These are phyloP conservation scores for Lichtheimia ornata DNA, from an alignment of 371 early-diverging fungal genomes.

Conservation along the genomic window DNA sequence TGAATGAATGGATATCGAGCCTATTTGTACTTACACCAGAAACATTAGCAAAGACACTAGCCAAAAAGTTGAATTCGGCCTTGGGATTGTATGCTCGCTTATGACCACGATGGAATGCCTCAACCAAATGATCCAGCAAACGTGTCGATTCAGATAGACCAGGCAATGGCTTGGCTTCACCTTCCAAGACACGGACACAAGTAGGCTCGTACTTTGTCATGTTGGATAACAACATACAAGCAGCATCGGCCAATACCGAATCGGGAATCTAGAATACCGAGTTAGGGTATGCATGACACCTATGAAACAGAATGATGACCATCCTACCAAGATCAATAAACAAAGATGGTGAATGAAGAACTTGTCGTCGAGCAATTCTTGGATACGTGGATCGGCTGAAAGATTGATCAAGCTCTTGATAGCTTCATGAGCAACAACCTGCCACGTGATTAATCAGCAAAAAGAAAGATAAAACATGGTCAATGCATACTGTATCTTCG, in stretches of 20 bases:
- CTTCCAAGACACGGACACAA: slow-evolving; percentile 55
- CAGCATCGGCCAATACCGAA: slow-evolving; percentile 72
- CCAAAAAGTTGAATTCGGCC: slow-evolving; percentile 84
- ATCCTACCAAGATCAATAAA: slow-evolving; percentile 64
- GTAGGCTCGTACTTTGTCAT: slow-evolving; percentile 74
- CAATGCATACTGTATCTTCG: slow-evolving; percentile 65
- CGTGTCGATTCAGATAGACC: slow-evolving; percentile 44
- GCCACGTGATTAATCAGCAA: slow-evolving; percentile 4
- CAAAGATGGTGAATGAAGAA: slow-evolving; percentile 70
- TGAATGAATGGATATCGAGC: neutral
- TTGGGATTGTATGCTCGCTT: slow-evolving; percentile 77
- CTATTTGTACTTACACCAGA: slow-evolving; percentile 48
- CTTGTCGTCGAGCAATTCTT: slow-evolving; percentile 64
- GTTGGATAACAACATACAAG: slow-evolving; percentile 93
- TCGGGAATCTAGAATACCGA: slow-evolving; percentile 45
- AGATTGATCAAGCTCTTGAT: slow-evolving; percentile 84
- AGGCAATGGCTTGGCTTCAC: slow-evolving; percentile 42
- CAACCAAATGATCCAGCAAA: slow-evolving; percentile 82
- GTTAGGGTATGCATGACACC: neutral
- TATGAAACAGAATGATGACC: neutral
- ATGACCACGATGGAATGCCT: slow-evolving; percentile 82
- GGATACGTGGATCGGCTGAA: slow-evolving; percentile 64
- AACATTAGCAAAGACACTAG: slow-evolving; percentile 92
- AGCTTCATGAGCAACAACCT: slow-evolving; percentile 85
- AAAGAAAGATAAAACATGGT: no score